Conservation (phyloP, 139 green algal genomes). For the Chlorokybus atmophyticus region DNA sequence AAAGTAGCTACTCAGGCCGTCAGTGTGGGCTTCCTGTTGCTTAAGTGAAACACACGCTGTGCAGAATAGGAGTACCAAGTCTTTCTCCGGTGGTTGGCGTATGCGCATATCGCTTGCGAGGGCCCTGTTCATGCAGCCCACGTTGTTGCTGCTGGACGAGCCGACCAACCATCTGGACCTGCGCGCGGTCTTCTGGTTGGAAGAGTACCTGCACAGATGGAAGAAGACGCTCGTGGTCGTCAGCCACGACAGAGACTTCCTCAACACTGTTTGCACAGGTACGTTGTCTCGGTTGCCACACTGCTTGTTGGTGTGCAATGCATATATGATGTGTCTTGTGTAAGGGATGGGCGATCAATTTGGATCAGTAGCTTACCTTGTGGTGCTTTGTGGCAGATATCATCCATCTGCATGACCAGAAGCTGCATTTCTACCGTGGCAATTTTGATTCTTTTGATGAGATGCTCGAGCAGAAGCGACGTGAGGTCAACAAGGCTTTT, state of each 20-base stretch:
- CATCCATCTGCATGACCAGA: conserved; percentile 95
- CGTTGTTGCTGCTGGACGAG: conserved; percentile 94
- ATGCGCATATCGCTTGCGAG: conserved; percentile 98
- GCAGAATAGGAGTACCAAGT: conserved; percentile 42
- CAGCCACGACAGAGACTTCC: conserved; percentile 95
- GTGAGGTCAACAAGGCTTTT: conserved; percentile 67
- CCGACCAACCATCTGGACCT: conserved; percentile 99
- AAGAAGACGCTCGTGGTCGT: conserved; percentile 99
- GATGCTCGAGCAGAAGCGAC: conserved; percentile 95
- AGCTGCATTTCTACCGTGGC: conserved; percentile 79
- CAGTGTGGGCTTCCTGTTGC: no score
- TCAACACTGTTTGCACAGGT: conserved; percentile 95
- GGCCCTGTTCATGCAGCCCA: conserved; percentile 95
- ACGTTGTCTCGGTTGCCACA: no score
- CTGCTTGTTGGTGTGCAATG: no score
- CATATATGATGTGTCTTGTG: no score
- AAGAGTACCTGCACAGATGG: conserved; percentile 84
- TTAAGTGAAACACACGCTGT: no score
- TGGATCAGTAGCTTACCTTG: no score
- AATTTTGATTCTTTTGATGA: conserved; percentile 93
- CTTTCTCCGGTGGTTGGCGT: conserved; percentile 84
- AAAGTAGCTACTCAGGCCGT: no score
- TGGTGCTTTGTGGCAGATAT: no score
- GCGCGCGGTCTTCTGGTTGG: conserved; percentile 76
- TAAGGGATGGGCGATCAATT: neutral